Evolutionary conservation across 2,329 filamentous ascomycete genomes (phyloP).

Genomic region (Botryotinia globosa): DNA sequence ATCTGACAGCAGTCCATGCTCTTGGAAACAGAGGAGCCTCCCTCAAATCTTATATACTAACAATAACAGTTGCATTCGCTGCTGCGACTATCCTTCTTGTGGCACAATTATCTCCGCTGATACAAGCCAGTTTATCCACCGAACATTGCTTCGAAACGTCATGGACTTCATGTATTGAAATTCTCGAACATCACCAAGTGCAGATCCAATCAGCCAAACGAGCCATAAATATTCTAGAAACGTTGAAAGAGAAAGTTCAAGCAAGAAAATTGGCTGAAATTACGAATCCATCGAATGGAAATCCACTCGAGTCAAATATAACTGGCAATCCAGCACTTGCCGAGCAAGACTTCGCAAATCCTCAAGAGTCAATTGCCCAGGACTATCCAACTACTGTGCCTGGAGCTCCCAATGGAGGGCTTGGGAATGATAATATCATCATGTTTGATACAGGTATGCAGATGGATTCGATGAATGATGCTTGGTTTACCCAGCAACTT

Average conservation of each 20-base stretch:
- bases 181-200: slow-evolving; percentile 10
- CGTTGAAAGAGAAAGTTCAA: slow-evolving; percentile 16
- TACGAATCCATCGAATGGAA: neutral
- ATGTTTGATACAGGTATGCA: slow-evolving; percentile 15
- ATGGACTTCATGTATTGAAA: slow-evolving; percentile 14
- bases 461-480: slow-evolving; percentile 16
- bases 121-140: neutral
- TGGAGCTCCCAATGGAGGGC: neutral
- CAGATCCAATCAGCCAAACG: slow-evolving; percentile 11
- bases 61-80: slow-evolving; percentile 23
- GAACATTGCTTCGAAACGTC: slow-evolving; percentile 11
- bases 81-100: slow-evolving; percentile 25
- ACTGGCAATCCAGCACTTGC: neutral
- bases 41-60: neutral
- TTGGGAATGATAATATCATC: neutral
- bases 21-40: neutral
- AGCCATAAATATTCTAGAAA: slow-evolving; percentile 1
- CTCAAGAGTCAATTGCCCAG: neutral
- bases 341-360: neutral
- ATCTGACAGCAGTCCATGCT: neutral
- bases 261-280: neutral
- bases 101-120: slow-evolving; percentile 17
- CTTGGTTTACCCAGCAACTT: slow-evolving; percentile 18
- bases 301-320: neutral
- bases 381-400: neutral